A percentile compares a stretch with the other conserved stretches of the same genome.
These are phyloP conservation scores for Rhodocollybia butyracea DNA, from an alignment of 768 basidiomycete species.

Conservation along the genomic window DNA sequence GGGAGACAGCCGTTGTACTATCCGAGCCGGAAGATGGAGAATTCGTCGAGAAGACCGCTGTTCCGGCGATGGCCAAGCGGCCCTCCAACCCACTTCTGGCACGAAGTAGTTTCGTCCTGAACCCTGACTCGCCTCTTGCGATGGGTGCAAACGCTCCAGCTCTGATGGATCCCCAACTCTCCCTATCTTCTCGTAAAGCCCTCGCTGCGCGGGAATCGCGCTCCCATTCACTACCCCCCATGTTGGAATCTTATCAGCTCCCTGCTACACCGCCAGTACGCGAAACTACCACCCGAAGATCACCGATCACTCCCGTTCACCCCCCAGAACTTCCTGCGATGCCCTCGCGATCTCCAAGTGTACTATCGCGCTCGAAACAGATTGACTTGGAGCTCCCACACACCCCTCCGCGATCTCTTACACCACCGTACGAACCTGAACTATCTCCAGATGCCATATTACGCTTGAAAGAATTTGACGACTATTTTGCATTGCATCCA, in stretches of 20 bases:
- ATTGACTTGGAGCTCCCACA: too few relatives aligned
- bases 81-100: not conserved
- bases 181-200: not conserved
- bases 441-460: conserved; percentile 1
- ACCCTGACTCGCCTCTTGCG: not conserved
- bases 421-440: not conserved
- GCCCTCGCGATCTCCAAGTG: too few relatives aligned
- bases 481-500: not conserved
- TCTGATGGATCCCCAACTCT: not conserved
- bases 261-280: too few relatives aligned
- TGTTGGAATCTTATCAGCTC: too few relatives aligned
- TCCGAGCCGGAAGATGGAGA: too few relatives aligned
- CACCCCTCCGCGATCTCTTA: too few relatives aligned
- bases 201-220: not conserved
- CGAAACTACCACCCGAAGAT: too few relatives aligned
- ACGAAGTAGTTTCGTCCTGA: not conserved
- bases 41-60: not conserved
- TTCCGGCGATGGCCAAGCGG: not conserved
- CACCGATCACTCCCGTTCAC: too few relatives aligned
- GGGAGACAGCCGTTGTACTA: too few relatives aligned
- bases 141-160: not conserved
- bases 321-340: too few relatives aligned
- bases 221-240: too few relatives aligned
- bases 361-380: too few relatives aligned
- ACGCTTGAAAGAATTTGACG: conserved; percentile 5